These are phyloP conservation scores for Phylloboletellus chloephorus DNA, from an alignment of 1,284 basidiomycete species.

Conservation along the genomic window DNA sequence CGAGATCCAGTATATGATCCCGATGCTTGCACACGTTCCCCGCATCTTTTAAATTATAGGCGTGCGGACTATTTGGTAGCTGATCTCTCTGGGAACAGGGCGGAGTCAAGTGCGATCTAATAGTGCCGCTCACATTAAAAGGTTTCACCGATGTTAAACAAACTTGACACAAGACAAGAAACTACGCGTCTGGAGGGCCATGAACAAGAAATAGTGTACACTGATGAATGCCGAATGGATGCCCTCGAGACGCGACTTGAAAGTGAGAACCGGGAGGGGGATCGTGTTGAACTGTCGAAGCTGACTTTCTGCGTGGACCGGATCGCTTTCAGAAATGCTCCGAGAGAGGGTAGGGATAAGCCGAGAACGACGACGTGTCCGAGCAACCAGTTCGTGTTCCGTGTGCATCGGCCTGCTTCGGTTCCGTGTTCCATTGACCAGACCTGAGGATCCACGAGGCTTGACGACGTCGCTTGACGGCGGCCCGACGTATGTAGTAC, in stretches of 20 bases:
- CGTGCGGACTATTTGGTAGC: too few species aligned
- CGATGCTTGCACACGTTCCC: too few species aligned
- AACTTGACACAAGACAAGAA: neutral
- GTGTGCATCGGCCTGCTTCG: slow-evolving; percentile 13
- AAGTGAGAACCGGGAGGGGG: too few species aligned
- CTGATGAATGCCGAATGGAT: neutral
- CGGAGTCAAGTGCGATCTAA: too few species aligned
- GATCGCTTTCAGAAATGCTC: slow-evolving; percentile 13
- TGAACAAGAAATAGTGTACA: slow-evolving; percentile 6
- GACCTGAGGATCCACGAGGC: slow-evolving; percentile 25
- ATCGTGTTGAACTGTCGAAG: neutral
- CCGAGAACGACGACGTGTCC: slow-evolving; percentile 17
- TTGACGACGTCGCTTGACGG: slow-evolving; percentile 24
- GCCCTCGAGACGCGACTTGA: slow-evolving; percentile 1
- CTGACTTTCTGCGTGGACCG: neutral
- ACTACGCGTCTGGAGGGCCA: slow-evolving; percentile 5
- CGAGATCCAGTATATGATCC: too few species aligned
- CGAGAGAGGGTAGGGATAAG: slow-evolving; percentile 19
- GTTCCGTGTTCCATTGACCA: slow-evolving; percentile 20
- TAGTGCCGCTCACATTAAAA: neutral
- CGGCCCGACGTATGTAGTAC: slow-evolving; percentile 13
- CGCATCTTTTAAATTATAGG: too few species aligned
- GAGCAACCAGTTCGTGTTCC: slow-evolving; percentile 14
- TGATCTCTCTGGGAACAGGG: too few species aligned
- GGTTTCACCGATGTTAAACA: too few species aligned